Evolutionary conservation across 768 basidiomycete species (phyloP).

Genomic region (Tricholoma sp.): DNA sequence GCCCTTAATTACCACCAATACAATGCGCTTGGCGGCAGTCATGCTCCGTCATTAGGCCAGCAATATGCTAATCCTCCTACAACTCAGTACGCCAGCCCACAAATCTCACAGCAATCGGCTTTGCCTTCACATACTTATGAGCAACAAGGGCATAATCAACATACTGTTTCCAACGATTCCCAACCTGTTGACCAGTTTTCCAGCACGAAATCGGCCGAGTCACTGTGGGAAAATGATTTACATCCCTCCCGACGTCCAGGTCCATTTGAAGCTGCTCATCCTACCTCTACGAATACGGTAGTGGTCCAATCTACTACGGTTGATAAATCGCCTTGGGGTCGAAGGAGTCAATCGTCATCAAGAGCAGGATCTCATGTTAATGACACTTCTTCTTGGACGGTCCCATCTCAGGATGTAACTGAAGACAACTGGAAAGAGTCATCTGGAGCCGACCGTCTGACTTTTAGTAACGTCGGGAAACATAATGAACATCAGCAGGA

Average conservation of each 20-base stretch:
- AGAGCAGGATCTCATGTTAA: constrained; percentile 21
- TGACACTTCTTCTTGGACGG: constrained; percentile 54
- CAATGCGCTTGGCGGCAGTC: not conserved
- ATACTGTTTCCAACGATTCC: constrained; percentile 14
- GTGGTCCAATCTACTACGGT: constrained; percentile 20
- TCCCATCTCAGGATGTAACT: constrained; percentile 38
- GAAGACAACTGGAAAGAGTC: constrained; percentile 44
- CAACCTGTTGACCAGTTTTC: constrained; percentile 11
- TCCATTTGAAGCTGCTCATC: constrained; percentile 40
- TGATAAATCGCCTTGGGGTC: constrained; percentile 33
- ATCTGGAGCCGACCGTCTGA: constrained; percentile 44
- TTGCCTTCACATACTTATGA: constrained; percentile 8
- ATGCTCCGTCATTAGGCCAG: constrained; percentile 11
- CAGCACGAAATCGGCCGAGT: constrained; percentile 20
- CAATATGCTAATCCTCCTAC: constrained; percentile 12
- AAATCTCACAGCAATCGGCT: constrained; percentile 5
- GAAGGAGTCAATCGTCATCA: constrained; percentile 19
- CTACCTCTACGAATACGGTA: constrained; percentile 34
- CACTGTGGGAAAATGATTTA: constrained; percentile 33
- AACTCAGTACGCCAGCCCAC: constrained; percentile 3
- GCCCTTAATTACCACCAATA: not conserved
- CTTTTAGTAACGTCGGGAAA: constrained; percentile 53
- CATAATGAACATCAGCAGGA: constrained; percentile 51
- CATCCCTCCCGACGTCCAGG: constrained; percentile 27
- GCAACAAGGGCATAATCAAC: constrained; percentile 7